phyloP scores from a whole-genome alignment of 2,329 filamentous ascomycete species.

The Epichloe typhina region DNA sequence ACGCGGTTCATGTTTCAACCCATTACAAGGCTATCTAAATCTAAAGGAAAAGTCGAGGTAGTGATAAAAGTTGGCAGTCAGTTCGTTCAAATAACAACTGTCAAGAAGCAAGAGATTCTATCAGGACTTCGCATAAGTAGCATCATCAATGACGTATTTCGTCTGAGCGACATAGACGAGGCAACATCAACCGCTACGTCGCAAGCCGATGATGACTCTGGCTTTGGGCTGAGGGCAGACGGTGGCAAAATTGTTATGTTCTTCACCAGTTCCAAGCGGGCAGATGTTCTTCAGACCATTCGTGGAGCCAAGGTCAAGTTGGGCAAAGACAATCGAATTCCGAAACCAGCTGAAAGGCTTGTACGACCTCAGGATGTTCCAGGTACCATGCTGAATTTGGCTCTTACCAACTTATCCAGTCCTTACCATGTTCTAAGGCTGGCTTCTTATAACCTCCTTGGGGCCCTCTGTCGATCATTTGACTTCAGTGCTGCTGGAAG shows the following conservation, averaged over 20 bases:
- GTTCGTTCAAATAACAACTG: conserved; percentile 57
- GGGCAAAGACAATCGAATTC: conserved; percentile 46
- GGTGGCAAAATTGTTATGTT: conserved; percentile 61
- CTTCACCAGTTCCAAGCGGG: conserved; percentile 52
- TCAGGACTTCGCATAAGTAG: conserved; percentile 48
- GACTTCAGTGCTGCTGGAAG: conserved; percentile 50
- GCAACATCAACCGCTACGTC: conserved; percentile 41
- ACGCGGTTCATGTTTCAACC: conserved; percentile 52
- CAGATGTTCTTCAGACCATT: conserved; percentile 50
- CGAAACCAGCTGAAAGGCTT: conserved; percentile 50
- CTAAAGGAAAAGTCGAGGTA: conserved; percentile 58
- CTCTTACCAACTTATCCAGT: conserved; percentile 53
- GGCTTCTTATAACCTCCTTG: conserved; percentile 54
- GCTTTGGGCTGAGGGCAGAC: conserved; percentile 54
- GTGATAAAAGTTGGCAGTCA: conserved; percentile 55
- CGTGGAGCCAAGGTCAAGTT: conserved; percentile 50
- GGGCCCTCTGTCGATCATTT: conserved; percentile 53
- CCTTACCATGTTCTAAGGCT: conserved; percentile 45
- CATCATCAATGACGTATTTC: conserved; percentile 58
- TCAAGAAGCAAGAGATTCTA: conserved; percentile 55
- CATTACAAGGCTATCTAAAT: conserved; percentile 52
- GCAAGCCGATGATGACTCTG: conserved; percentile 51
- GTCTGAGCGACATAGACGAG: conserved; percentile 54
- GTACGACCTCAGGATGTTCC: conserved; percentile 59
- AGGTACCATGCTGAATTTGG: conserved; percentile 54